These are phyloP conservation scores for Cladosporium sp. DNA, from an alignment of 2,329 filamentous ascomycete species.

Conservation along the genomic window DNA sequence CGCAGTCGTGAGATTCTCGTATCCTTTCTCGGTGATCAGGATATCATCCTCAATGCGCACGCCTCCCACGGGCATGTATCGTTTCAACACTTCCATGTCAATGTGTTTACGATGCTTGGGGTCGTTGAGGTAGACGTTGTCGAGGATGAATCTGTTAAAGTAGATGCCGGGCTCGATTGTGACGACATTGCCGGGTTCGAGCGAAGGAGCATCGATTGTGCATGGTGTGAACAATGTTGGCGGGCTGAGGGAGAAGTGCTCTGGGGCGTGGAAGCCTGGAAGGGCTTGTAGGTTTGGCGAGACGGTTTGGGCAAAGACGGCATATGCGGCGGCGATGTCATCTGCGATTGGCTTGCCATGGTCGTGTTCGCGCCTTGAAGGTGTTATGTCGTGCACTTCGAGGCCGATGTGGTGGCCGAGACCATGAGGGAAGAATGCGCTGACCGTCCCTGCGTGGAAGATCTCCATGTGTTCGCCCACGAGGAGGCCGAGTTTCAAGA, in stretches of 20 bases:
- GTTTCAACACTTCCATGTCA: constrained; percentile 59
- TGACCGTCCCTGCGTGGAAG: constrained; percentile 38
- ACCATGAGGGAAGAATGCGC: constrained; percentile 48
- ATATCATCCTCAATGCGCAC: constrained; percentile 89
- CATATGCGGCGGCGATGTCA: background rate
- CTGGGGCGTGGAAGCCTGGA: background rate
- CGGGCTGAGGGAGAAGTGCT: background rate
- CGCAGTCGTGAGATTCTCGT: constrained; percentile 79
- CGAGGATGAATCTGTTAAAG: constrained; percentile 69
- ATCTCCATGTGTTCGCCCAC: constrained; percentile 52
- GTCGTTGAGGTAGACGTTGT: constrained; percentile 59
- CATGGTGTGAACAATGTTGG: background rate
- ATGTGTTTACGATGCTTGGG: constrained; percentile 59
- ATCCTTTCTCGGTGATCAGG: constrained; percentile 70
- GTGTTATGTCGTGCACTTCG: constrained; percentile 45
- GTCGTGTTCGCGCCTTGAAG: constrained; percentile 22
- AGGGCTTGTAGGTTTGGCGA: background rate
- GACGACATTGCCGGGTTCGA: constrained; percentile 68
- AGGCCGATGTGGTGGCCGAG: constrained; percentile 49
- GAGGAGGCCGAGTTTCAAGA: constrained; percentile 71
- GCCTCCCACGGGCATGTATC: constrained; percentile 75
- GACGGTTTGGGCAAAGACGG: background rate
- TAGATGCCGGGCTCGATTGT: constrained; percentile 92
- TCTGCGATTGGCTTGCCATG: background rate
- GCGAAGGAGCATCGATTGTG: background rate